Evolutionary conservation across 495 filamentous ascomycete genomes (phyloP).

Genomic region (Penicillium manginii): DNA sequence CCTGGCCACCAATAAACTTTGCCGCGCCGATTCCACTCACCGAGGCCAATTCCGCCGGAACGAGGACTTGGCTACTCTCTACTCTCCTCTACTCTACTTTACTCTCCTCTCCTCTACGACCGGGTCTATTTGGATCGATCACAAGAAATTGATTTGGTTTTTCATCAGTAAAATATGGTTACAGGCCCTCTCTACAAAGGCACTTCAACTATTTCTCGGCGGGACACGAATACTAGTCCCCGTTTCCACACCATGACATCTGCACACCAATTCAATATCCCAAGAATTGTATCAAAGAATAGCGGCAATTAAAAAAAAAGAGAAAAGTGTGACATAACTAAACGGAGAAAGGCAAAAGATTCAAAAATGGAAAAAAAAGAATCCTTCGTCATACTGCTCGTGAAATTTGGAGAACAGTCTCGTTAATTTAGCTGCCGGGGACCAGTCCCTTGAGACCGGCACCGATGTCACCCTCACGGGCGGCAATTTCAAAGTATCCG

Average conservation of each 20-base stretch:
- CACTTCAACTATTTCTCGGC: conserved; percentile 16
- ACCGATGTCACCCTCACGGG: conserved; percentile 91
- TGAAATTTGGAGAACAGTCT: conserved; percentile 29
- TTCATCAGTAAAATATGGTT: conserved; percentile 34
- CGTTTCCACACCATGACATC: background rate
- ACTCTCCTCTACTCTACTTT: too few species aligned
- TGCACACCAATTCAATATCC: conserved; percentile 28
- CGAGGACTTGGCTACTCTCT: too few species aligned
- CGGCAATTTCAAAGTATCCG: conserved; percentile 98
- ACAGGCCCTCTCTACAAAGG: conserved; percentile 22
- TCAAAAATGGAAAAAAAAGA: conserved; percentile 14
- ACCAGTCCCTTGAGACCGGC: conserved; percentile 90
- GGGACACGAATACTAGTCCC: background rate
- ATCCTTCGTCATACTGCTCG: conserved; percentile 42
- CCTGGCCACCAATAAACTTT: background rate
- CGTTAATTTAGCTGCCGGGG: conserved; percentile 48
- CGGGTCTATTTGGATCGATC: background rate
- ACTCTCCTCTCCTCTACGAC: too few species aligned
- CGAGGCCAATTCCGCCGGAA: conserved; percentile 2
- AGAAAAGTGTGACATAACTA: conserved; percentile 19
- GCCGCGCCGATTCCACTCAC: conserved; percentile 3
- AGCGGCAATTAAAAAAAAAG: conserved; percentile 33
- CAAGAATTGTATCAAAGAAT: conserved; percentile 26
- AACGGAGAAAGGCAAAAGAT: conserved; percentile 30
- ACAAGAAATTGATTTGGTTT: conserved; percentile 24